Evolutionary conservation across 345 rosid species (phyloP), one percentile per base, ranked within the genome.

Genomic region (Combretum micranthum): DNA sequence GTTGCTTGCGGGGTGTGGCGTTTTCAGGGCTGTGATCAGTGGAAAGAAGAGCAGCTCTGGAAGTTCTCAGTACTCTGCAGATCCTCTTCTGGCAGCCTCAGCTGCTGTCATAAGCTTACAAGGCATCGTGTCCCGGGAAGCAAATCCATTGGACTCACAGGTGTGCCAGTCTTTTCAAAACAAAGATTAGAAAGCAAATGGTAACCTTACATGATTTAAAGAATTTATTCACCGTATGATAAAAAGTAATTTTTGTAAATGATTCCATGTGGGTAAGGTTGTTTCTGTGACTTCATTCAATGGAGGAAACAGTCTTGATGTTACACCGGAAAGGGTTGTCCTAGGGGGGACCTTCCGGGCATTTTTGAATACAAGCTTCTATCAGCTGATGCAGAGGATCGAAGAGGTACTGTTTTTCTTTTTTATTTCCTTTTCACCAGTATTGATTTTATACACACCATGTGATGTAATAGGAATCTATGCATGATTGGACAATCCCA

Each of bases 1-100:
- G 59, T 55, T 90, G 32, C 88, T 90, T 0, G 97, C 97, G 0
- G 97, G 97, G 18, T 90, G 97, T 90, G 97, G 97, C 59, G 75
- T 90, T 61, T 90, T 90, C 71, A 62, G 76, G 63, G 97, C 90
- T 0, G 72, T 75, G 5, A 78, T 90, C 50, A 69, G 66, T 43
- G 56, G 68, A 0, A 74, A 68, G 39, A 64, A 63, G 5, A 72
- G 69, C 4, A 26, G 46, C 1, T 66, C 80, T 0, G 68, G 52
- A 15, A 60, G 52, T 22, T 77, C 73, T 12, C 64, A 54, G 62
- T 55, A 13, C 53, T 72, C 81, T 0, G 71, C 56, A 20, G 74
- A 80, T 67, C 78, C 90, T 4, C 18, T 90, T 26, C 55, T 90
- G 47, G 93, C 93, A 0, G 90, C 97, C 62, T 80, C 95, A 0